These are phyloP conservation scores for Scytalidium sp. DNA, from an alignment of 2,329 filamentous ascomycete species.

Conservation along the genomic window DNA sequence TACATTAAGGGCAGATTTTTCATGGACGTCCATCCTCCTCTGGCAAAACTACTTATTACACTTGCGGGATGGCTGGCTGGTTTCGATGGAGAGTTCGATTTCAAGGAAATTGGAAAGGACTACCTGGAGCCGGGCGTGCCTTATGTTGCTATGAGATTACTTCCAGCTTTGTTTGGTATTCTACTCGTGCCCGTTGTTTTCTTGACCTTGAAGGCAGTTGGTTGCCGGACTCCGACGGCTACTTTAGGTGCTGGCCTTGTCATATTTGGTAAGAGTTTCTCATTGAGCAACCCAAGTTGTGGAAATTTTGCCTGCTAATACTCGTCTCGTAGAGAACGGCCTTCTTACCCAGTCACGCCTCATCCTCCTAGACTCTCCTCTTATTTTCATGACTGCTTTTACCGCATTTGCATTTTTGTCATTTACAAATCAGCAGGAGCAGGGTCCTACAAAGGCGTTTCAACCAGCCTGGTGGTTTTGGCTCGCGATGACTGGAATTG, in stretches of 20 bases:
- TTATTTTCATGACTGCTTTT: slow-evolving; percentile 89
- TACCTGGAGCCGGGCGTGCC: slow-evolving; percentile 93
- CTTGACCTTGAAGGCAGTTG: slow-evolving; percentile 84
- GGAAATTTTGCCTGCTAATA: slow-evolving; percentile 15
- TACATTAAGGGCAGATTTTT: slow-evolving; percentile 99
- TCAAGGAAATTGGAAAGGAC: slow-evolving; percentile 99
- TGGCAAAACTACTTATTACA: slow-evolving; percentile 95
- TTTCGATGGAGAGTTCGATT: slow-evolving; percentile 94
- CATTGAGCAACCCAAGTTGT: slow-evolving; percentile 1
- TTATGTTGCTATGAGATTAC: slow-evolving; percentile 95
- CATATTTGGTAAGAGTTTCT: slow-evolving; percentile 70
- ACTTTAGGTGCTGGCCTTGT: slow-evolving; percentile 80
- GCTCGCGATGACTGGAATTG: slow-evolving; percentile 81
- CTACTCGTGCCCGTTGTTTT: slow-evolving; percentile 90
- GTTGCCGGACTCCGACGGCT: slow-evolving; percentile 84
- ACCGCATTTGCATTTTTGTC: slow-evolving; percentile 87
- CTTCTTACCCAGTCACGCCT: slow-evolving; percentile 91
- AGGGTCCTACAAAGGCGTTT: slow-evolving; percentile 86
- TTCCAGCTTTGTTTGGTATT: slow-evolving; percentile 87
- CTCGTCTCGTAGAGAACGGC: slow-evolving; percentile 73
- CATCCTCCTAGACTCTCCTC: slow-evolving; percentile 92
- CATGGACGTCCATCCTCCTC: slow-evolving; percentile 98
- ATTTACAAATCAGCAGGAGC: slow-evolving; percentile 96
- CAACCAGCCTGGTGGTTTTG: slow-evolving; percentile 96
- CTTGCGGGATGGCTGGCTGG: slow-evolving; percentile 92